Evolutionary conservation across 306 rosid genomes (phyloP), one percentile per base, ranked within the genome.

Genomic region (Urtica urens): DNA sequence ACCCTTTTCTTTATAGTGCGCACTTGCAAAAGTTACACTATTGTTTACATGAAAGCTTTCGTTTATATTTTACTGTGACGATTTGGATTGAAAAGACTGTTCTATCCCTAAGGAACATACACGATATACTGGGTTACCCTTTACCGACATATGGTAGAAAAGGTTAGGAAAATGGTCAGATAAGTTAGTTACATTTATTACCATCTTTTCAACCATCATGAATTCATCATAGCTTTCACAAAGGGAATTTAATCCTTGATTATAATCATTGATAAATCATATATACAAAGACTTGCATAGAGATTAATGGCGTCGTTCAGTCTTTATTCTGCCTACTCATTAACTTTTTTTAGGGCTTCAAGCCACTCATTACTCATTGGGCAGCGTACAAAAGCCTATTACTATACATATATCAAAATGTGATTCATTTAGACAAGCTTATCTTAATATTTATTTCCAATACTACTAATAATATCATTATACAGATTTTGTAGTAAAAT

Each of bases 211-310:
- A 51, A 51, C 8, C 35, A 9, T 8, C 16, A 38, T 53, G 34
- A 53, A n/a, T n/a, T n/a, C n/a, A n/a, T n/a, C n/a, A n/a, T n/a
- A 15, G 29, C 55, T 49, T 49, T 7, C 3, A 35, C 16, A 4
- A 20, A 50, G 25, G 23, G 8, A 9, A 2, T 17, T 4, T 50
- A 26, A 50, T 50, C 40, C n/a, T 35, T 35, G 11, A 29, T 46
- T 1, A 53, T 10, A 23, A 53, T 53, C 47, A 38, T 38, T 38
- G 27, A 12, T 35, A 37, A 51, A 51, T 51, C 41, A 51, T 35
- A 40, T 49, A 7, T 1, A 29, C 22, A 3, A 21, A 6, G 13
- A n/a, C 0, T 20, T 6, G 1, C 28, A 2, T 14, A 50, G 9
- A 20, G 14, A 6, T 11, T 3, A 34, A 53, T 17, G 47, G 40